Evolutionary conservation across 2,329 filamentous ascomycete genomes (phyloP).

Genomic region (Coniochaeta sp.): DNA sequence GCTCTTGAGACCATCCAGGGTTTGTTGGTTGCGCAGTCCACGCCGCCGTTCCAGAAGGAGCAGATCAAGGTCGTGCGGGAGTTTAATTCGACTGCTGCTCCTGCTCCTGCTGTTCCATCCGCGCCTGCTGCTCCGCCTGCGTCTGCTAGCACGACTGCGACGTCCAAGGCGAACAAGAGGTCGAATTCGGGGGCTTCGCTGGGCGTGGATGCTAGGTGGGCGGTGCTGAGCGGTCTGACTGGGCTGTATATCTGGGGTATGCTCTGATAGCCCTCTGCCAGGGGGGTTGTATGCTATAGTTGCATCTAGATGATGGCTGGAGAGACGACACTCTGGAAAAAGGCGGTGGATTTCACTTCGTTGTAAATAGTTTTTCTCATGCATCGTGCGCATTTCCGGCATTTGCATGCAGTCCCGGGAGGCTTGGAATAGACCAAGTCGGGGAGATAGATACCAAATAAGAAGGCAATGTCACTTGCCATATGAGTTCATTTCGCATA

Average conservation of each 20-base stretch:
- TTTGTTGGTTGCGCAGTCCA: slow-evolving; percentile 37
- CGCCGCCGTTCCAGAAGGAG: slow-evolving; percentile 37
- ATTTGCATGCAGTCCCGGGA: slow-evolving; percentile 3
- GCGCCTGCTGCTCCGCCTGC: background rate
- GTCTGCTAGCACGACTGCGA: slow-evolving; percentile 4
- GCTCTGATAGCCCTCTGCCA: slow-evolving; percentile 5
- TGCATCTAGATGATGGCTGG: no score
- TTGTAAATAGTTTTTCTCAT: slow-evolving; percentile 7
- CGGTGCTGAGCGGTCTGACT: slow-evolving; percentile 3
- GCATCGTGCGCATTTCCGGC: background rate
- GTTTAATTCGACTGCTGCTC: slow-evolving; percentile 5
- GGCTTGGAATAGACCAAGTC: slow-evolving; percentile 5
- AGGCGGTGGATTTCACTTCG: slow-evolving; percentile 6
- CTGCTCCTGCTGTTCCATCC: background rate
- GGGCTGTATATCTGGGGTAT: slow-evolving; percentile 8
- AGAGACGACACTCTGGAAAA: background rate
- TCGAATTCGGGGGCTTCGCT: slow-evolving; percentile 8
- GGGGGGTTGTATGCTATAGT: background rate
- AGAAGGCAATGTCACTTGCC: no score
- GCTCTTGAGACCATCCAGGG: slow-evolving; percentile 58
- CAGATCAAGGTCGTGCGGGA: slow-evolving; percentile 38
- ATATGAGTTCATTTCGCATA: no score
- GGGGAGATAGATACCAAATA: background rate
- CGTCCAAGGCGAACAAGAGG: slow-evolving; percentile 7
- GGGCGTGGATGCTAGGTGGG: slow-evolving; percentile 6